A percentile compares a stretch with the other conserved stretches of the same genome.
Conservation (phyloP, 2,329 filamentous ascomycete species). For the Trichoderma pleuroti region DNA sequence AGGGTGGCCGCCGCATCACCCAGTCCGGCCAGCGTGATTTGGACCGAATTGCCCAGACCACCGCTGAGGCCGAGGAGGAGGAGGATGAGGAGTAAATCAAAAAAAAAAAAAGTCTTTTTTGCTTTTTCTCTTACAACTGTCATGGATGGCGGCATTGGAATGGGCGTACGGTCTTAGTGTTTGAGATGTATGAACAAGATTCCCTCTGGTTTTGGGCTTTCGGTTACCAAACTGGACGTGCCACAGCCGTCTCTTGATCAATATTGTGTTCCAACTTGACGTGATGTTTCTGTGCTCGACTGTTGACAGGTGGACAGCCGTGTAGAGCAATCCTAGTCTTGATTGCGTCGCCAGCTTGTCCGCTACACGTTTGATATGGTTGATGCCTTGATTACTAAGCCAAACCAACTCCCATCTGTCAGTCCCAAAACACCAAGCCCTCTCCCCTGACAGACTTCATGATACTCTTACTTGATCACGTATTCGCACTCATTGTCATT, state of each 20-base stretch:
- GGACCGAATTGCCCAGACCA: conserved; percentile 88
- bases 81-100: conserved; percentile 59
- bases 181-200: conserved; percentile 42
- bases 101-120: conserved; percentile 23
- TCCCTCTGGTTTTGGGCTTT: conserved; percentile 37
- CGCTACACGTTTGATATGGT: background rate
- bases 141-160: conserved; percentile 21
- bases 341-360: background rate
- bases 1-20: conserved; percentile 97
- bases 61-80: conserved; percentile 66
- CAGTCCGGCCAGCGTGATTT: conserved; percentile 98
- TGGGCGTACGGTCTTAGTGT: conserved; percentile 42
- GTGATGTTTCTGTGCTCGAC: background rate
- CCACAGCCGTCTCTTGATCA: conserved; percentile 15
- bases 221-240: conserved; percentile 29
- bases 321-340: background rate
- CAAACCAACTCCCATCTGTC: background rate
- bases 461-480: background rate
- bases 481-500: background rate
- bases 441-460: background rate
- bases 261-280: background rate
- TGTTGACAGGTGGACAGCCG: background rate
- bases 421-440: background rate
- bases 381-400: background rate
- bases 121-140: conserved; percentile 21